Percentiles rank a stretch among this genome's conserved stretches.
These are phyloP conservation scores for Cubamyces lactineus DNA, from an alignment of 768 basidiomycete species.

Conservation along the genomic window DNA sequence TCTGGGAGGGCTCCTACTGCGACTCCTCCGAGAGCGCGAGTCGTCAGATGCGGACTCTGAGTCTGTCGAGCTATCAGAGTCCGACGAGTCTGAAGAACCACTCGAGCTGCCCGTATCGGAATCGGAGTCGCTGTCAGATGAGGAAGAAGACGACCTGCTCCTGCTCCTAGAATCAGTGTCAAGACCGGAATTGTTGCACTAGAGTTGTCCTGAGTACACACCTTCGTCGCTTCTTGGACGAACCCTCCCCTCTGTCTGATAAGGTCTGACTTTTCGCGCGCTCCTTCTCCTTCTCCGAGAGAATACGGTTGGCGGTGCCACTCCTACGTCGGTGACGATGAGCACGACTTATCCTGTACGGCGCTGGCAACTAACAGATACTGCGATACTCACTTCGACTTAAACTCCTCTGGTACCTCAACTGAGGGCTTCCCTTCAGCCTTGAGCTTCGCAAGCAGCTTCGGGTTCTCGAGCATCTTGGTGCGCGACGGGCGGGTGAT, in stretches of 20 bases:
- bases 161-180: slow-evolving; percentile 1
- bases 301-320: slow-evolving; percentile 84
- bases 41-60: slow-evolving; percentile 44
- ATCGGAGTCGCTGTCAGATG: slow-evolving; percentile 26
- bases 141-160: slow-evolving; percentile 20
- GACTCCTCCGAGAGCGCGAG: slow-evolving; percentile 42
- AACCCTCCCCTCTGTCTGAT: slow-evolving; percentile 31
- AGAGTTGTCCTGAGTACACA: slow-evolving; percentile 24
- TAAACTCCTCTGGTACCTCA: slow-evolving; percentile 92
- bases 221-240: slow-evolving; percentile 37
- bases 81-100: slow-evolving; percentile 41
- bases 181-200: not conserved
- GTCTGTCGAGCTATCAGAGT: slow-evolving; percentile 37
- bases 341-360: too few species aligned
- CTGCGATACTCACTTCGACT: slow-evolving; percentile 60
- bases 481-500: slow-evolving; percentile 88
- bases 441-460: slow-evolving; percentile 64
- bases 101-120: slow-evolving; percentile 28
- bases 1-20: slow-evolving; percentile 18
- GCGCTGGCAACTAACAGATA: too few species aligned
- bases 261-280: slow-evolving; percentile 43
- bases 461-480: slow-evolving; percentile 82
- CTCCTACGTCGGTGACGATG: slow-evolving; percentile 44
- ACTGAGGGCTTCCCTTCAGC: slow-evolving; percentile 74
- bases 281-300: slow-evolving; percentile 83